These are phyloP conservation scores for Cyclaneusma minus DNA, from an alignment of 2,329 filamentous ascomycete genomes.

Conservation along the genomic window DNA sequence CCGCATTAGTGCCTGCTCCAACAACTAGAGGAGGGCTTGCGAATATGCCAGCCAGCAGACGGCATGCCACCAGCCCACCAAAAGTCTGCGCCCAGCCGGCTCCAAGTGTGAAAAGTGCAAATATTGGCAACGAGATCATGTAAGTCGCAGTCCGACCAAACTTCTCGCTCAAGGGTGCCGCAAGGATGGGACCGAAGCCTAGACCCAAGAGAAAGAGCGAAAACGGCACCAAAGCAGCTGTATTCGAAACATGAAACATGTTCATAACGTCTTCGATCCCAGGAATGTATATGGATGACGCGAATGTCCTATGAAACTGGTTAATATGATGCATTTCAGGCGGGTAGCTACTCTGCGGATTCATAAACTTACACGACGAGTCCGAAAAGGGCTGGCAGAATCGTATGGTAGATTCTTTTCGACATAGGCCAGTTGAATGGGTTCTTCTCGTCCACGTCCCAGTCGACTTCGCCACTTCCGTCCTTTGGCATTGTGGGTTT, in stretches of 20 bases:
- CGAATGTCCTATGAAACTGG: slow-evolving; percentile 34
- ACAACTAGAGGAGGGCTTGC: slow-evolving; percentile 6
- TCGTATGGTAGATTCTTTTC: slow-evolving; percentile 25
- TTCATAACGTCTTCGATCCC: slow-evolving; percentile 27
- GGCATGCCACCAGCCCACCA: slow-evolving; percentile 31
- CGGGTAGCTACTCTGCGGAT: neutral
- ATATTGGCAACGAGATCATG: slow-evolving; percentile 26
- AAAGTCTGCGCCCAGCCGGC: slow-evolving; percentile 34
- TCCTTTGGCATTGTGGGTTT: too few species aligned
- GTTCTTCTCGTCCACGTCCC: slow-evolving; percentile 27
- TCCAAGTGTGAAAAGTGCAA: slow-evolving; percentile 39
- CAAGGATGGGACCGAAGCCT: slow-evolving; percentile 40
- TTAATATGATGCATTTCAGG: too few species aligned
- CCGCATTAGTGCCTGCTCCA: slow-evolving; percentile 6
- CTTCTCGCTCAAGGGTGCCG: slow-evolving; percentile 42
- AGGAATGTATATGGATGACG: slow-evolving; percentile 36
- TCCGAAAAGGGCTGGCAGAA: slow-evolving; percentile 22
- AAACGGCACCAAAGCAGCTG: slow-evolving; percentile 38
- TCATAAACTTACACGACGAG: slow-evolving; percentile 11
- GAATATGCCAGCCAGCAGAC: slow-evolving; percentile 39
- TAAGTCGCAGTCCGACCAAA: slow-evolving; percentile 39
- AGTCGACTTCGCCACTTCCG: slow-evolving; percentile 16
- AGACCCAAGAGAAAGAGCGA: slow-evolving; percentile 44
- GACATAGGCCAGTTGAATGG: slow-evolving; percentile 32
- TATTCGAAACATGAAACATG: slow-evolving; percentile 37